These are phyloP conservation scores for Arthrobotrys pseudoclavata DNA, from an alignment of 2,329 filamentous ascomycete species.

Conservation along the genomic window DNA sequence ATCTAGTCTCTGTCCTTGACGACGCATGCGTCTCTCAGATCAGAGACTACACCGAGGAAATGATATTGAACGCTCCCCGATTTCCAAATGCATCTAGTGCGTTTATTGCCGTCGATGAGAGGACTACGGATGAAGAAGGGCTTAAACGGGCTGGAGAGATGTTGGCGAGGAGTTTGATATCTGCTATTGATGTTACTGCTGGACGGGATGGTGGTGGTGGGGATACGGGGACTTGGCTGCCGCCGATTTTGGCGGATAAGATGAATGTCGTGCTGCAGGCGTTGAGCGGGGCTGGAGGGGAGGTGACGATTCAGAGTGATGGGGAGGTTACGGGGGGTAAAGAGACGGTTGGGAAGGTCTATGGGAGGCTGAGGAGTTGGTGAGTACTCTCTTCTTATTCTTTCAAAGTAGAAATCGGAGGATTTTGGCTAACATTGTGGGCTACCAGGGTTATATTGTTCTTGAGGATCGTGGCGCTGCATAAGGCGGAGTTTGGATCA, in stretches of 20 bases:
- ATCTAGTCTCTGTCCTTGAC: constrained; percentile 62
- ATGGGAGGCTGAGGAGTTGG: constrained; percentile 58
- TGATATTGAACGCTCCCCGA: constrained; percentile 61
- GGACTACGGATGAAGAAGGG: constrained; percentile 55
- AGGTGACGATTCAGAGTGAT: constrained; percentile 51
- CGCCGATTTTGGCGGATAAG: constrained; percentile 63
- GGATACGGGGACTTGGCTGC: constrained; percentile 58
- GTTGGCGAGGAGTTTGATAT: constrained; percentile 61
- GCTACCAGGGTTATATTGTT: constrained; percentile 61
- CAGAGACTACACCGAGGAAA: constrained; percentile 62
- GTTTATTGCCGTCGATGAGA: constrained; percentile 60
- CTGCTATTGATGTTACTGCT: constrained; percentile 63
- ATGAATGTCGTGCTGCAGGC: constrained; percentile 62
- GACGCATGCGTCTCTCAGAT: constrained; percentile 62
- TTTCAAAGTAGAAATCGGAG: neutral
- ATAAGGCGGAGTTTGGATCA: constrained; percentile 61
- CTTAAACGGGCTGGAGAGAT: constrained; percentile 61
- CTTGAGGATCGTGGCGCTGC: constrained; percentile 61
- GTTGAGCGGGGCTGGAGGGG: constrained; percentile 36
- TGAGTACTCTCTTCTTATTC: constrained; percentile 43
- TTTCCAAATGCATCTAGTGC: constrained; percentile 60
- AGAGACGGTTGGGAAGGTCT: constrained; percentile 47
- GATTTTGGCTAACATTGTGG: constrained; percentile 13
- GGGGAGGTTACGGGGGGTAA: constrained; percentile 47
- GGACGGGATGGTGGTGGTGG: constrained; percentile 48